Conservation (phyloP, 139 green algal species). For the Mychonastes homosphaera region DNA sequence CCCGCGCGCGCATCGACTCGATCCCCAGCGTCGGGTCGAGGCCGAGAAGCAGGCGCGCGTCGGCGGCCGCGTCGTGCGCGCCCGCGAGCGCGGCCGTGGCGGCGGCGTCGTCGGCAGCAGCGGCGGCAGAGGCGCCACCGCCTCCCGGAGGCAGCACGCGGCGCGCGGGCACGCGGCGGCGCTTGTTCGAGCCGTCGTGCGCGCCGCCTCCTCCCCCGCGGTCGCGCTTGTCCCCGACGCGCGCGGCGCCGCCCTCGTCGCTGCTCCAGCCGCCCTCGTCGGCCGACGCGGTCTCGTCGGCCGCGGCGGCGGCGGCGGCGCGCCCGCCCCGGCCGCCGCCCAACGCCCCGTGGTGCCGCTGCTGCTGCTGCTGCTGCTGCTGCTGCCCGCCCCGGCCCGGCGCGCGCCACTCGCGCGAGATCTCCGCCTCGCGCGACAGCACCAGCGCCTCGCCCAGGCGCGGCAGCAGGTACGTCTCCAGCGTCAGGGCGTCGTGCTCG, state of each 20-base stretch:
- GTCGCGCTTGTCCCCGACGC: not conserved
- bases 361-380: too few species aligned
- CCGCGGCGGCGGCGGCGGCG: not conserved
- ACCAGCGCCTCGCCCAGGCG: too few species aligned
- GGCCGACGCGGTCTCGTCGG: not conserved
- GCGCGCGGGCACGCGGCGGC: too few species aligned
- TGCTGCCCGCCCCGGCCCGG: too few species aligned
- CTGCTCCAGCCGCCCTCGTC: not conserved
- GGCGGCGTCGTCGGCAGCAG: not conserved
- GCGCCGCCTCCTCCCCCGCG: not conserved
- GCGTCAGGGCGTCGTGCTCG: too few species aligned
- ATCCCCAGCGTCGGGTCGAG: not conserved
- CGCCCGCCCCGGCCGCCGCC: not conserved
- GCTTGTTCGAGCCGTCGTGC: too few species aligned
- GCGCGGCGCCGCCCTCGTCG: not conserved
- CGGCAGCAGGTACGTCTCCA: too few species aligned
- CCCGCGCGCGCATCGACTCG: too few species aligned
- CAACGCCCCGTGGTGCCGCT: not conserved
- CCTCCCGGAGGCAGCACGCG: not conserved
- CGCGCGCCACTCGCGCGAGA: too few species aligned
- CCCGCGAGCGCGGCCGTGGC: not conserved
- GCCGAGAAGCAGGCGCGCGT: not conserved
- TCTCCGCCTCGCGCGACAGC: too few species aligned
- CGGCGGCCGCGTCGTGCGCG: not conserved
- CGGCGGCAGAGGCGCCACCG: not conserved